Evolutionary conservation across 2,329 filamentous ascomycete species (phyloP), one percentile per base, ranked within the genome.

Genomic region (Colletotrichum plurivorum): DNA sequence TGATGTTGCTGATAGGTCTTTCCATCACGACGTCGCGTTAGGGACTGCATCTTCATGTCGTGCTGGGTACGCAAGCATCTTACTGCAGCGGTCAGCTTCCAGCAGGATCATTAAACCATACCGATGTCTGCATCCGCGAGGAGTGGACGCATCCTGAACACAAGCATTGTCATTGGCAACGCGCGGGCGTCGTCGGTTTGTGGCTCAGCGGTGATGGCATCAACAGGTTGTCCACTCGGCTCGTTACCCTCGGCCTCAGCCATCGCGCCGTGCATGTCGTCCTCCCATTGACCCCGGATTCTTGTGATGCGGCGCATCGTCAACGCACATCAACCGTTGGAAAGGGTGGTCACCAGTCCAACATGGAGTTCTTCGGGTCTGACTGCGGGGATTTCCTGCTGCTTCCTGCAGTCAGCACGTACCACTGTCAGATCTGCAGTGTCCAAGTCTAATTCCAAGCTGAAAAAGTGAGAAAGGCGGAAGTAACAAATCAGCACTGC

Each of bases 201-300:
- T 41, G 66, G 54, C 54, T 39, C 61, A 68, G 66, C 55, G 48
- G 41, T 10, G 61, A 65, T 54, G 49, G 27, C 54, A 59, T 55
- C 61, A 55, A 27, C 16, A 54, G 46, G 66, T 59, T 54, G 54
- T 54, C 20, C 60, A 68, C 65, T 36, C 31, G 25, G 53, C 43
- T 20, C 20, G 39, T 27, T 13, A 22, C 45, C 61, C 52, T n/a
- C 10, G 25, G 15, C 43, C n/a, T 56, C 18, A 15, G 13, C 13
- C 25, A 63, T 63, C 60, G 25, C 51, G 46, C 41, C 41, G 60
- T 36, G 46, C 52, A 56, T 46, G 51, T 10, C 27, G 41, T 49
- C 51, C 25, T 25, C n/a, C 41, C 13, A 43, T 43, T 12, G 13
- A 43, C 41, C 16, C 41, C 41, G 4, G 41, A 15, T 15, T 43